phyloP scores from a whole-genome alignment of 2,329 filamentous ascomycete species.

The Blastomyces silverae region DNA sequence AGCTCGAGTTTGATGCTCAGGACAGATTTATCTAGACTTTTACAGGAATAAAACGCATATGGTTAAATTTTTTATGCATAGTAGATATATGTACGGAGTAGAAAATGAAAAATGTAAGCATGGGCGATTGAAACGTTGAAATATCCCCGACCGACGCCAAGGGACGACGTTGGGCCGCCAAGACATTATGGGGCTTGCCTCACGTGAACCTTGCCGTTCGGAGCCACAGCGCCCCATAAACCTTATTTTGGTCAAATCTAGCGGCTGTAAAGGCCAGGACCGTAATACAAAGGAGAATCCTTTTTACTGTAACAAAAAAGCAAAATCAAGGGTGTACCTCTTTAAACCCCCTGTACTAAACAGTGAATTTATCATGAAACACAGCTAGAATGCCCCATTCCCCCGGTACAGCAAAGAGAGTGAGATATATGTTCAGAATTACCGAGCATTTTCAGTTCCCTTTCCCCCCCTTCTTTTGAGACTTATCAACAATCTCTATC shows the following conservation, averaged over 20 bases:
- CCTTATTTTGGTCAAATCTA: too few relatives aligned
- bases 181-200: background rate
- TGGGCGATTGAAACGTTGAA: background rate
- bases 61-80: background rate
- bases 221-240: too few relatives aligned
- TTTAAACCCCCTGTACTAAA: background rate
- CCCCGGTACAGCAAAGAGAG: background rate
- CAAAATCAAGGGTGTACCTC: background rate
- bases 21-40: background rate
- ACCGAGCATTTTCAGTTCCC: background rate
- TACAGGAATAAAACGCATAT: too few relatives aligned
- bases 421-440: background rate
- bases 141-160: background rate
- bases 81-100: background rate
- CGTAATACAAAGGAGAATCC: too few relatives aligned
- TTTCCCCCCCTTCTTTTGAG: constrained; percentile 56
- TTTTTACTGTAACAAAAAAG: background rate
- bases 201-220: background rate
- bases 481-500: constrained; percentile 62
- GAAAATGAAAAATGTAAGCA: background rate
- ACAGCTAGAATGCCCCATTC: background rate
- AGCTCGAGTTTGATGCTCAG: background rate
- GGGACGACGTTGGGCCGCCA: background rate
- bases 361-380: background rate
- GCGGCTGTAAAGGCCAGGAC: too few relatives aligned